Base-by-base conservation (phyloP, 495 filamentous ascomycete genomes). In the Geopyxis carbonaria region DNA sequence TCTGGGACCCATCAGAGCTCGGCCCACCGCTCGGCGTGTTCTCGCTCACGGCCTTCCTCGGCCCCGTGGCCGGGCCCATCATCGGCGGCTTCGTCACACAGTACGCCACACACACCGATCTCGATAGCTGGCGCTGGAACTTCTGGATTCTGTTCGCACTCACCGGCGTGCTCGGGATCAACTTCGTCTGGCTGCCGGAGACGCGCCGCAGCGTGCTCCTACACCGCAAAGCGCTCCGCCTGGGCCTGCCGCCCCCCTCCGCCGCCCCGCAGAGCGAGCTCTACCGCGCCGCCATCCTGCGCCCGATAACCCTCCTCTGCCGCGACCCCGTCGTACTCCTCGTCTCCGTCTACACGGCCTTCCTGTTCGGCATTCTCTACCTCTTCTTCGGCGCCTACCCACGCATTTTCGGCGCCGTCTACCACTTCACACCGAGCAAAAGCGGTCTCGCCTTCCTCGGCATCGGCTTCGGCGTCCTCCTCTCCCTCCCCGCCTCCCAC, bases 281-380 rank as follows among this genome's bases (percentile, higher is more conserved):
- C 14, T 33, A 7, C 31, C 31, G 7, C 31, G 11, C 14, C 5
- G n/a, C 31, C 11, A 6, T 33, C 31, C 14, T 14, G 35, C 70
- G 84, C 10, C 85, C 86, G 3, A 91, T 94, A 59, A 63, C 80
- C 42, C 66, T 95, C 21, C 75, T 95, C 14, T 61, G 81, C 50
- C 92, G 83, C 8, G 87, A 94, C 48, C 81, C 86, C 0, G 81
- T 93, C 8, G 82, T 94, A 14, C 93, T 93, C 61, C 92, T 78
- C 63, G 93, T 93, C 59, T 87, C 80, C 15, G 62, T 91, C 11
- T 94, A 86, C 85, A 73, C 80, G 4, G 65, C 82, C 5, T 93
- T 94, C 57, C 75, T 72, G 32, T 95, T 84, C 86, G 84, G 76
- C 1, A 71, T 91, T 0, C 68, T 95, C 0, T 94, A 93, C 58